Evolutionary conservation across 129 eudicot genomes (phyloP).

Genomic region (Chrysanthemum seticuspe): DNA sequence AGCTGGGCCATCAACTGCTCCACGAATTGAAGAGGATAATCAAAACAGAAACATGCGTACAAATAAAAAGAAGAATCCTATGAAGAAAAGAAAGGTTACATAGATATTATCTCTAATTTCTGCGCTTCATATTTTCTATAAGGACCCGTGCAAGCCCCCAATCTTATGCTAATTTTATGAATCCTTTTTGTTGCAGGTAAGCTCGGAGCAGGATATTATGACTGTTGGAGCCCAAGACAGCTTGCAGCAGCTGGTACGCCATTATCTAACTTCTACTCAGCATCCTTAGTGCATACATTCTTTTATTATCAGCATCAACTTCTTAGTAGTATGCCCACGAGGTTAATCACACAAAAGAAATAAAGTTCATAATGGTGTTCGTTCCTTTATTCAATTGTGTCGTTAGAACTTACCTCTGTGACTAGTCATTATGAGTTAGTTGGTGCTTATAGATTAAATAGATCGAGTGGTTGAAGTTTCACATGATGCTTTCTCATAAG

Average conservation of each 20-base stretch:
- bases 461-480: too few species aligned
- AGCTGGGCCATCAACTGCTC: conserved; percentile 54
- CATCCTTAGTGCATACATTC: neutral
- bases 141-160: neutral
- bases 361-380: too few species aligned
- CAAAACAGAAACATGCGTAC: conserved; percentile 65
- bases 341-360: too few species aligned
- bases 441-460: neutral
- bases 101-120: neutral
- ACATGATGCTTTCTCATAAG: too few species aligned
- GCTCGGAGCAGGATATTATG: conserved; percentile 67
- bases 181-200: conserved; percentile 38
- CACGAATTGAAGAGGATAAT: conserved; percentile 71
- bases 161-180: conserved; percentile 8
- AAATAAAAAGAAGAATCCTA: conserved; percentile 70
- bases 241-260: conserved; percentile 82
- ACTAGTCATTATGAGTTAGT: neutral
- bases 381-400: too few species aligned
- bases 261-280: conserved; percentile 6
- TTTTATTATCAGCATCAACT: neutral
- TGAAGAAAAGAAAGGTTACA: conserved; percentile 82
- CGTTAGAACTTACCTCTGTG: neutral
- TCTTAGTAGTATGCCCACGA: too few species aligned
- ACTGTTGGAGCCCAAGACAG: conserved; percentile 68
- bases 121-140: neutral